A percentile compares a stretch with the other conserved stretches of the same genome.
Evolutionary conservation across 2,329 filamentous ascomycete species (phyloP).

Genomic region (Colletotrichum tanaceti): DNA sequence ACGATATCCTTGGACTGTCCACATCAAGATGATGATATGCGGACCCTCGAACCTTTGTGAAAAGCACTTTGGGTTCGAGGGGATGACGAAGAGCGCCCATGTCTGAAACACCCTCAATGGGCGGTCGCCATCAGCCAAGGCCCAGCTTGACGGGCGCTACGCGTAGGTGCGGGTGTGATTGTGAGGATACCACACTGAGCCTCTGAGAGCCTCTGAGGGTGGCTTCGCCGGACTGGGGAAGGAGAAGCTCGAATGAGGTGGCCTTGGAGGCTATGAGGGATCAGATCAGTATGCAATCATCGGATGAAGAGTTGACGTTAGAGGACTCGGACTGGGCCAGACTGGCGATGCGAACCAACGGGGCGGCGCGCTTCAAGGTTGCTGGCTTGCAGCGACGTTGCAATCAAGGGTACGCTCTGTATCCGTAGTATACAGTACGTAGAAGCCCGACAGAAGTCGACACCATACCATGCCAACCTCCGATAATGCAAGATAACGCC

Average conservation of each 20-base stretch:
- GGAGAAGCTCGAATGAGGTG: slow-evolving; percentile 20
- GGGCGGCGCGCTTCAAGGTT: slow-evolving; percentile 15
- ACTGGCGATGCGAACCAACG: slow-evolving; percentile 16
- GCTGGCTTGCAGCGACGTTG: background rate
- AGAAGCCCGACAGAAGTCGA: too few relatives aligned
- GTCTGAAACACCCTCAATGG: slow-evolving; percentile 33
- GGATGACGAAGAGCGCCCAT: slow-evolving; percentile 32
- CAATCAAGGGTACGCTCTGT: background rate
- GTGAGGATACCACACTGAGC: slow-evolving; percentile 11
- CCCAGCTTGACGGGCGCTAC: slow-evolving; percentile 29
- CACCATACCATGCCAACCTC: background rate
- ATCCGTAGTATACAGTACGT: too few relatives aligned
- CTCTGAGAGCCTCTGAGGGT: background rate
- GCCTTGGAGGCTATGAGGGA: slow-evolving; percentile 16
- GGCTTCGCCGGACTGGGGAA: background rate
- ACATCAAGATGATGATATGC: slow-evolving; percentile 1
- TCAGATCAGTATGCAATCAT: slow-evolving; percentile 31
- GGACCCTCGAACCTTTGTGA: slow-evolving; percentile 9
- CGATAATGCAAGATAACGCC: slow-evolving; percentile 20
- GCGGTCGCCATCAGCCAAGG: slow-evolving; percentile 25
- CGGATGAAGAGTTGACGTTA: slow-evolving; percentile 34
- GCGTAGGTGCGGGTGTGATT: background rate
- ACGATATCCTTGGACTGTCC: background rate
- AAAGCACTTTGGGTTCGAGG: slow-evolving; percentile 22
- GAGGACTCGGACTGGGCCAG: slow-evolving; percentile 21